These are phyloP conservation scores for Mycosarcoma mackinlayi DNA, from an alignment of 1,284 basidiomycete species.

Conservation along the genomic window DNA sequence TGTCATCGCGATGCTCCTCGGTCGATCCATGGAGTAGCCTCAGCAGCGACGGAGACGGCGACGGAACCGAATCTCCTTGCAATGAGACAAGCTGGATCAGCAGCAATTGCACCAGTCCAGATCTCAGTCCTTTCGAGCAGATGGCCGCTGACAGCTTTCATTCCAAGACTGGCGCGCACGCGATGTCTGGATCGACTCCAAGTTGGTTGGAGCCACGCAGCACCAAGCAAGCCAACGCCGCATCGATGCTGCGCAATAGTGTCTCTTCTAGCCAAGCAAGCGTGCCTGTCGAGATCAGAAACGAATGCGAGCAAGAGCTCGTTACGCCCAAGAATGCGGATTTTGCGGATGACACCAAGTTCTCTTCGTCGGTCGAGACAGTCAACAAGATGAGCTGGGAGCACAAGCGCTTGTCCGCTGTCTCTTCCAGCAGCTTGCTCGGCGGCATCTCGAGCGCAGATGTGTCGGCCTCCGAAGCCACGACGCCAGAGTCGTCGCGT, in stretches of 20 bases:
- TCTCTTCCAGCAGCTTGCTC: conserved; percentile 3
- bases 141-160: conserved; percentile 17
- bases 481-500: conserved; percentile 44
- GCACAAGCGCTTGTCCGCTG: conserved; percentile 10
- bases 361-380: conserved; percentile 47
- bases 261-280: not conserved
- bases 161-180: conserved; percentile 10
- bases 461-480: conserved; percentile 36
- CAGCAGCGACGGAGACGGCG: conserved; percentile 52
- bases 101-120: conserved; percentile 54
- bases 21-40: conserved; percentile 53
- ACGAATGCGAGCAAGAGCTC: conserved; percentile 22
- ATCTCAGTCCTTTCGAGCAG: conserved; percentile 41
- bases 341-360: conserved; percentile 26
- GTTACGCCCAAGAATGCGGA: conserved; percentile 29
- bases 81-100: conserved; percentile 54
- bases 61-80: conserved; percentile 44
- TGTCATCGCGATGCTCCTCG: conserved; percentile 53
- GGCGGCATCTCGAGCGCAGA: conserved; percentile 32
- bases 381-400: conserved; percentile 31
- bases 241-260: conserved; percentile 6
- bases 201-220: conserved; percentile 10
- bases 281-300: not conserved
- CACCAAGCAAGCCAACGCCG: conserved; percentile 5
- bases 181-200: conserved; percentile 1